Conservation (phyloP, 768 basidiomycete genomes). For the Tricholoma terreum region DNA sequence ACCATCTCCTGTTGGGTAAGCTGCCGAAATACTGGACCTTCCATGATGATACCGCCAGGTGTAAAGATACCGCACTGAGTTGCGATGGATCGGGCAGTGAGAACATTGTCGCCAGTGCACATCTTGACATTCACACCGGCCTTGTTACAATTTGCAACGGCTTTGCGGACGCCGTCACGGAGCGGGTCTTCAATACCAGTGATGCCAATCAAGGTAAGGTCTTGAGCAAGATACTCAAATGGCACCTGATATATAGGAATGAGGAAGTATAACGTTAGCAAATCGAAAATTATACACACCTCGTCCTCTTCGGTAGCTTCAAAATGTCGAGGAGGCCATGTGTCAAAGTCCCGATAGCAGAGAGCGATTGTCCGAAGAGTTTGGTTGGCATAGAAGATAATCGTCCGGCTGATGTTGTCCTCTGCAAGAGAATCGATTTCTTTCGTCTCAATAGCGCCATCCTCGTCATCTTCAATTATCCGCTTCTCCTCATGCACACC, state of each 20-base stretch:
- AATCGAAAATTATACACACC: conserved; percentile 30
- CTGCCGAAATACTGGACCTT: conserved; percentile 89
- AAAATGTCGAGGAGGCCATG: conserved; percentile 74
- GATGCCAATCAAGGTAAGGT: conserved; percentile 85
- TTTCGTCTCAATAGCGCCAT: conserved; percentile 47
- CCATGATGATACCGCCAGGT: conserved; percentile 94
- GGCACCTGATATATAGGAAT: conserved; percentile 44
- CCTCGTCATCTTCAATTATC: conserved; percentile 11
- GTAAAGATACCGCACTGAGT: conserved; percentile 95
- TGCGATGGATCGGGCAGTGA: conserved; percentile 95
- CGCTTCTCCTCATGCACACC: conserved; percentile 14
- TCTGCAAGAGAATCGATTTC: conserved; percentile 63
- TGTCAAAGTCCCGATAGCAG: conserved; percentile 84
- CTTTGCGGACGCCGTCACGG: conserved; percentile 83
- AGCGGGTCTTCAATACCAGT: conserved; percentile 97
- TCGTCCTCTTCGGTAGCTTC: conserved; percentile 46
- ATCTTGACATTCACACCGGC: conserved; percentile 96
- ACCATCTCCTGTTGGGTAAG: conserved; percentile 67
- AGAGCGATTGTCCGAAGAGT: conserved; percentile 91
- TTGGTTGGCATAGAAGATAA: conserved; percentile 98
- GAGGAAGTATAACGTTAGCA: conserved; percentile 8
- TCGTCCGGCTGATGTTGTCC: conserved; percentile 88
- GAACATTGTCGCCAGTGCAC: conserved; percentile 97
- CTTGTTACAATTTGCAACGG: conserved; percentile 80
- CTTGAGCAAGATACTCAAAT: conserved; percentile 63